A percentile compares a stretch with the other conserved stretches of the same genome.
phyloP scores from a whole-genome alignment of 2,329 filamentous ascomycete species.

The Fusarium sp. region DNA sequence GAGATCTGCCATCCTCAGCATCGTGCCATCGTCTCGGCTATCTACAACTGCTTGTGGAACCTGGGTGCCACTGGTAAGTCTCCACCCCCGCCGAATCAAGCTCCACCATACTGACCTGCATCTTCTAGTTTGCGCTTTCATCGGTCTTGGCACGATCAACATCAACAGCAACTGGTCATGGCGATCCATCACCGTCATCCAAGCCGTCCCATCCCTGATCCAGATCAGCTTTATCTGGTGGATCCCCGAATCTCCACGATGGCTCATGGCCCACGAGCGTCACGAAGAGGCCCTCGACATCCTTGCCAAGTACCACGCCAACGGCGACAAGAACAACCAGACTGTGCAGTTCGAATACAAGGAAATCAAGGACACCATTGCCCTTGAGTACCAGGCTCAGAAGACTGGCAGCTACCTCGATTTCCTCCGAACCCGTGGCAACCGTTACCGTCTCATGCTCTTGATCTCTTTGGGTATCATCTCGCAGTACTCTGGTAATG shows the following conservation, averaged over 20 bases:
- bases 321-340: conserved; percentile 67
- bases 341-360: conserved; percentile 74
- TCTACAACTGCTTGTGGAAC: conserved; percentile 78
- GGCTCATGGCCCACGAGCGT: conserved; percentile 71
- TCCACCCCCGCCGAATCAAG: neutral
- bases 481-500: conserved; percentile 76
- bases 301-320: conserved; percentile 72
- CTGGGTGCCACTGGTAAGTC: conserved; percentile 59
- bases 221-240: conserved; percentile 74
- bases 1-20: conserved; percentile 78
- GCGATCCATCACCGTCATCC: conserved; percentile 74
- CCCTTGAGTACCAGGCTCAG: conserved; percentile 53
- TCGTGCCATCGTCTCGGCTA: conserved; percentile 71
- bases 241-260: conserved; percentile 75
- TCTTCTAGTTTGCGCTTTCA: conserved; percentile 64
- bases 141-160: conserved; percentile 71
- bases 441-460: conserved; percentile 72
- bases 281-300: conserved; percentile 71
- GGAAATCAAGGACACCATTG: conserved; percentile 73
- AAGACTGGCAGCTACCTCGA: conserved; percentile 67
- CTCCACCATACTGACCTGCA: neutral
- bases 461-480: conserved; percentile 73
- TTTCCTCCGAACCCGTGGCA: conserved; percentile 71
- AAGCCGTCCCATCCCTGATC: conserved; percentile 69
- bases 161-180: conserved; percentile 73